Evolutionary conservation across 805 yeast genomes (phyloP).

Genomic region (Candida insectalens): DNA sequence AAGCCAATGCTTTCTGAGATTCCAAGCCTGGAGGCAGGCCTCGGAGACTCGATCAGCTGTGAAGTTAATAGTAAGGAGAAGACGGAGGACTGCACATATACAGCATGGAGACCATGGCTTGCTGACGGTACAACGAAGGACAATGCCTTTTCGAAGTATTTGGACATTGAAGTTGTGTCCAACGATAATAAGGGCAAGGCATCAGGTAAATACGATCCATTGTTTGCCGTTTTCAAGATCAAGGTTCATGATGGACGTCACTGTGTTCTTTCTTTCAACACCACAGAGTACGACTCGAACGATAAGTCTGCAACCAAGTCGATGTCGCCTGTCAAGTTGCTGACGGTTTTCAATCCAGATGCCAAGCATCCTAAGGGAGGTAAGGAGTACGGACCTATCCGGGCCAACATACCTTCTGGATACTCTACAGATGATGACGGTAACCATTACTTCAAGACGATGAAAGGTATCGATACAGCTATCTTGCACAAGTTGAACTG

Average conservation of each 20-base stretch:
- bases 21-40: constrained; percentile 45
- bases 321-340: constrained; percentile 54
- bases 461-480: constrained; percentile 55
- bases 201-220: constrained; percentile 44
- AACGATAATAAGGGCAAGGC: constrained; percentile 29
- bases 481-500: constrained; percentile 59
- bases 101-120: constrained; percentile 38
- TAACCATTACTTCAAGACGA: constrained; percentile 35
- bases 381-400: constrained; percentile 1
- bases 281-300: constrained; percentile 29
- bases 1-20: constrained; percentile 41
- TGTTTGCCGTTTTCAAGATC: constrained; percentile 52
- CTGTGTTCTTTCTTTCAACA: constrained; percentile 54
- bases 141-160: constrained; percentile 30
- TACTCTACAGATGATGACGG: constrained; percentile 28
- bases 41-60: constrained; percentile 14
- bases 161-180: constrained; percentile 40
- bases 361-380: background rate
- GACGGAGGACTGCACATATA: constrained; percentile 42
- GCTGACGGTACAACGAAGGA: constrained; percentile 27
- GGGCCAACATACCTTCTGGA: constrained; percentile 30
- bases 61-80: constrained; percentile 21
- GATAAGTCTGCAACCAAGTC: constrained; percentile 21
- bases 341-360: constrained; percentile 36
- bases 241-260: constrained; percentile 51